phyloP scores from a whole-genome alignment of 345 rosid genomes.

The Hibiscus trionum region DNA sequence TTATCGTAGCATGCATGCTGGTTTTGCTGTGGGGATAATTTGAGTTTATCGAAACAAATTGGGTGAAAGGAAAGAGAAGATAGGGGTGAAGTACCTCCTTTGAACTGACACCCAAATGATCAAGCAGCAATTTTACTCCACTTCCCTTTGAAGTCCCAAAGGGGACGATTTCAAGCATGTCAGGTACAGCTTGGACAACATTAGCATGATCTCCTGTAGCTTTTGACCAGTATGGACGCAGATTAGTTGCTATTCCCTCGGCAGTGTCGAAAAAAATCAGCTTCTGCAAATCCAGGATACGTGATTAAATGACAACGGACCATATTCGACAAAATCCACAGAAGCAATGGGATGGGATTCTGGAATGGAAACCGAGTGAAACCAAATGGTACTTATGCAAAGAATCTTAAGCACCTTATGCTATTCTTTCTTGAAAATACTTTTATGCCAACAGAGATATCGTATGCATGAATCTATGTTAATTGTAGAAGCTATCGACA shows the following conservation, averaged over 20 bases:
- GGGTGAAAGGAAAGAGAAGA: neutral
- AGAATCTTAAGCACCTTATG: neutral
- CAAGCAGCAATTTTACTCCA: slow-evolving; percentile 63
- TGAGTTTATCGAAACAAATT: neutral
- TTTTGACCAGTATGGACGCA: slow-evolving; percentile 85
- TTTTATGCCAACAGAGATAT: neutral
- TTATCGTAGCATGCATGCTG: neutral
- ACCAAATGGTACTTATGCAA: neutral
- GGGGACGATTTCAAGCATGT: slow-evolving; percentile 90
- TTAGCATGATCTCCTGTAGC: slow-evolving; percentile 54
- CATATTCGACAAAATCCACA: neutral
- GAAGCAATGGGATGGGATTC: neutral
- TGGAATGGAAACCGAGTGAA: neutral
- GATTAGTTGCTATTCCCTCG: slow-evolving; percentile 50
- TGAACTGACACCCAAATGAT: slow-evolving; percentile 62
- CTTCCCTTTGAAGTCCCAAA: slow-evolving; percentile 79
- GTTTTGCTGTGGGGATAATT: neutral
- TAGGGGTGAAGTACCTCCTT: slow-evolving; percentile 45
- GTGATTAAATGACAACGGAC: neutral
- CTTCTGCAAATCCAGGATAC: slow-evolving; percentile 47
- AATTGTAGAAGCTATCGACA: neutral
- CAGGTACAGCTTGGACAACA: slow-evolving; percentile 72
- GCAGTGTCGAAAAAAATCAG: slow-evolving; percentile 62
- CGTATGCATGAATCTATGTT: neutral
- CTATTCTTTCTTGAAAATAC: neutral